Evolutionary conservation across 2,329 filamentous ascomycete genomes (phyloP).

Genomic region (Beauveria sp.): DNA sequence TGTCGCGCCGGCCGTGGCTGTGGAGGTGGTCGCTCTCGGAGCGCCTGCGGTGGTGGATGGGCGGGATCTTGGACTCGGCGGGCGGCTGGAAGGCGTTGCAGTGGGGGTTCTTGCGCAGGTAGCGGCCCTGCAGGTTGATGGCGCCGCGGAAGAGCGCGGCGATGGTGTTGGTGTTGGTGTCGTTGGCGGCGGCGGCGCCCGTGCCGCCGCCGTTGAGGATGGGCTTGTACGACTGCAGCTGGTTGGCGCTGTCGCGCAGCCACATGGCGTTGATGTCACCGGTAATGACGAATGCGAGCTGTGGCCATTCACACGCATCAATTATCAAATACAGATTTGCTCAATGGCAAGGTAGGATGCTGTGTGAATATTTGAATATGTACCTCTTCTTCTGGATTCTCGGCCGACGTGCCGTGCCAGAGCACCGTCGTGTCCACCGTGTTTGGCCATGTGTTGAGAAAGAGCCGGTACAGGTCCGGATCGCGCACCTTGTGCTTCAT

Average conservation of each 20-base stretch:
- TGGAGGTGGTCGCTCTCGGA: constrained; percentile 5
- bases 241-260: constrained; percentile 81
- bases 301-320: too few species aligned
- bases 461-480: constrained; percentile 64
- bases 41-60: constrained; percentile 14
- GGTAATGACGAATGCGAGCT: constrained; percentile 71
- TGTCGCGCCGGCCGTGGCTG: constrained; percentile 35
- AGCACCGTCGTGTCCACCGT: constrained; percentile 66
- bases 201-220: constrained; percentile 47
- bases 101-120: constrained; percentile 64
- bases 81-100: constrained; percentile 96
- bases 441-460: constrained; percentile 67
- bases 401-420: constrained; percentile 55
- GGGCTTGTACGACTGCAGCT: constrained; percentile 66
- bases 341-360: background rate
- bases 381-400: constrained; percentile 52
- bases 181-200: constrained; percentile 38
- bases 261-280: constrained; percentile 91
- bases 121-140: constrained; percentile 69
- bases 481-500: constrained; percentile 66
- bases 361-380: background rate
- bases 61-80: constrained; percentile 48
- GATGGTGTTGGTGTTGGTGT: constrained; percentile 28
- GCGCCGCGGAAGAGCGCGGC: constrained; percentile 64
- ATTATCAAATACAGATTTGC: constrained; percentile 17